Base-by-base conservation (phyloP, 2,329 filamentous ascomycete species). In the Trichoderma aggressivum region DNA sequence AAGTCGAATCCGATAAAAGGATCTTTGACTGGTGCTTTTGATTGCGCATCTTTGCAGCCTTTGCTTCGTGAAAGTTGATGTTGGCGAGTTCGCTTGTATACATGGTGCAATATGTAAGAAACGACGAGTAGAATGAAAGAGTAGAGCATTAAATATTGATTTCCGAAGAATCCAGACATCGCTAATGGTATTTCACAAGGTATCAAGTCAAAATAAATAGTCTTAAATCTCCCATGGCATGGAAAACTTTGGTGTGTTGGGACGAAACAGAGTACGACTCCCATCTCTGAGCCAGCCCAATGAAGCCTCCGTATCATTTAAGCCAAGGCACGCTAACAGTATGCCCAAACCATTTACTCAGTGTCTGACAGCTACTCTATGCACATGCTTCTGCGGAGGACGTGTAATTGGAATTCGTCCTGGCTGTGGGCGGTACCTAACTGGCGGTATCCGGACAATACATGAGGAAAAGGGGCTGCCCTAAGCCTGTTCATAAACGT, bases 1-100 rank as follows among this genome's bases (percentile, higher is more conserved):
- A 81, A 81, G 59, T 82, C 80, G n/a, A 81, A 39, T 1, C 80
- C 81, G 2, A 81, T 72, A 26, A 79, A 75, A 4, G 78, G 79
- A 11, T 81, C 79, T 30, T 71, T 78, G 28, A 80, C 75, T 0
- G 74, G 72, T 1, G 75, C 74, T 36, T 75, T 75, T 16, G 72
- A 77, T 8, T 72, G 32, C 4, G 75, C 75, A 7, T 74, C 70
- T 63, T 75, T 72, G 26, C 79, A 79, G 16, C 77, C 77, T 5
- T 55, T 65, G 1, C 56, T 70, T n/a, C 73, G 72, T 28, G 75
- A 70, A 53, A 78, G 7, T 10, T 32, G 39, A 68, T 14, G 34
- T 70, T 70, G 72, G 70, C 71, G 73, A 70, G 12, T 56, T 61
- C 21, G 77, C 7, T 36, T 30, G 30, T 21, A 24, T 74, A 63